Evolutionary conservation across 768 basidiomycete genomes (phyloP), one percentile per base, ranked within the genome.

Genomic region (Gyrodon lividus): DNA sequence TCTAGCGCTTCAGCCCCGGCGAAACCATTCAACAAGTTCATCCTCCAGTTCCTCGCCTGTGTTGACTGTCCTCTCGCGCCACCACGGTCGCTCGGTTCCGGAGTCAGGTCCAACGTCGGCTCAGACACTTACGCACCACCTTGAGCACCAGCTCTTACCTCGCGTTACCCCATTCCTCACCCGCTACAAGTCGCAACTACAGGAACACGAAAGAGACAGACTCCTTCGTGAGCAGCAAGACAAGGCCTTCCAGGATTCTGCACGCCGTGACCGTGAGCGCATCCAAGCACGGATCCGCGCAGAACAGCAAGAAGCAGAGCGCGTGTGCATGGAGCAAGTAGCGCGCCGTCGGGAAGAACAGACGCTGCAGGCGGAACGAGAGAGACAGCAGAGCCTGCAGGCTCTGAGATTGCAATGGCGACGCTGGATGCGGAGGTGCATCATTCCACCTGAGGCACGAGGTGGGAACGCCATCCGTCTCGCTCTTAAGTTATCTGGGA

Each of bases 21-120:
- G 82, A 26, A 74, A 68, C 19, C 66, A 63, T 37, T 58, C 61
- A 4, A 59, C 74, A 5, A 50, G 30, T 20, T 69, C 75, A 0
- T 62, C 74, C 5, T 59, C 73, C 5, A 62, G 64, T 2, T 57
- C 75, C 5, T 56, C 71, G 0, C 79, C 88, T 0, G 70, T 76
- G 2, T 75, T 98, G 12, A 91, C 91, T 14, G 81, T 98, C 39
- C 77, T 98, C 19, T 90, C 93, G 1, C 86, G 92, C 2, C 87
- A 97, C 59, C 82, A 90, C 59, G 93, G 93, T 9, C 71, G 75
- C 10, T 72, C 79, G 6, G 65, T 72, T 13, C 76, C 82, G 2
- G 70, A 75, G 13, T 67, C 72, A 12, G 77, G 71, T 1, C 76
- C 79, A 0, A 91, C 93, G 0, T 82, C 90, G 3, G 76, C 89